A percentile compares a stretch with the other conserved stretches of the same genome.
phyloP scores from a whole-genome alignment of 441 rosid species.

The Syzygium malaccense region DNA sequence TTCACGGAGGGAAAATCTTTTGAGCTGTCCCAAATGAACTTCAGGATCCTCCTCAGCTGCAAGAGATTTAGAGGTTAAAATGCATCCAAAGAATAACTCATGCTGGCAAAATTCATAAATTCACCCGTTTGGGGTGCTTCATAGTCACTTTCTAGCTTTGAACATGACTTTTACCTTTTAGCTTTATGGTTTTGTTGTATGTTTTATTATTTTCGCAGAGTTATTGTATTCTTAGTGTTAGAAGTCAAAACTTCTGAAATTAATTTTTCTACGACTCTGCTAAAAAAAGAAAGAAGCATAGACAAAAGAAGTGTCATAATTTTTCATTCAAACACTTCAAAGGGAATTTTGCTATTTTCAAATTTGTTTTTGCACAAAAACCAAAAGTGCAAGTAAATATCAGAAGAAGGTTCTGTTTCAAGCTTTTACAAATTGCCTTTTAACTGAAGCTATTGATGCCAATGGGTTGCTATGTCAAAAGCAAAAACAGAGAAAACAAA shows the following conservation, averaged over 20 bases:
- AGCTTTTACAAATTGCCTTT: not conserved
- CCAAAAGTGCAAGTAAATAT: not conserved
- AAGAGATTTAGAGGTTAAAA: conserved; percentile 11
- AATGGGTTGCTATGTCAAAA: not conserved
- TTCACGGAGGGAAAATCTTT: conserved; percentile 74
- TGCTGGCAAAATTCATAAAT: not conserved
- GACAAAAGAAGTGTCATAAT: not conserved
- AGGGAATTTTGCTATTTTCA: not conserved
- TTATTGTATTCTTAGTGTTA: not conserved
- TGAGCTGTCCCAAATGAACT: conserved; percentile 83
- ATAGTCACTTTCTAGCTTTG: not conserved
- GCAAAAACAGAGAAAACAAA: not conserved
- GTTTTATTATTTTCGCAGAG: fast-evolving
- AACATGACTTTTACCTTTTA: not conserved
- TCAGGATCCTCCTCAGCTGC: conserved; percentile 96
- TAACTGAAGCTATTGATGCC: not conserved
- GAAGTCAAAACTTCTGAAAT: not conserved
- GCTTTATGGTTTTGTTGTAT: not conserved
- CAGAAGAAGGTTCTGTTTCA: not conserved
- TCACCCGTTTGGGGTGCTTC: not conserved
- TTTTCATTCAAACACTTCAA: not conserved
- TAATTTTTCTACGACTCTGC: not conserved
- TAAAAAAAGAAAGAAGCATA: not conserved
- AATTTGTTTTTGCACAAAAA: not conserved
- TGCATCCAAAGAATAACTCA: not conserved